Evolutionary conservation across 2,329 filamentous ascomycete species (phyloP), one percentile per base, ranked within the genome.

Genomic region (Aspergillus awamori): DNA sequence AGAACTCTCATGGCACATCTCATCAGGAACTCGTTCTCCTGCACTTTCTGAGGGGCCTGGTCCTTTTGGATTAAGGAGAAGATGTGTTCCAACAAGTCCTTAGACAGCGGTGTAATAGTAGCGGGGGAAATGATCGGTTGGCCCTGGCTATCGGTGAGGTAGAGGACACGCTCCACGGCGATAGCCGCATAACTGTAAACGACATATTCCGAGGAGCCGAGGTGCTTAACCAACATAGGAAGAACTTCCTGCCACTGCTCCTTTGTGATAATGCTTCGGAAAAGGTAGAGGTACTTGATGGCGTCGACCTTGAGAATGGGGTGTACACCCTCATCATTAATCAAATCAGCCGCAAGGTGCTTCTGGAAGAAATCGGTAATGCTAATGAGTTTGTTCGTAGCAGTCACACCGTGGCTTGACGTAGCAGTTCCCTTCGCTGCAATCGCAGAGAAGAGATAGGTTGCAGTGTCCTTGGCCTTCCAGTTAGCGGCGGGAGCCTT

Each of bases 11-110:
- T 99, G 59, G 97, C 92, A 71, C 95, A 99, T 70, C 93, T 91
- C 93, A 99, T 98, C 72, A 99, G 77, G 76, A 98, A 99, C 74
- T 99, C 95, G 73, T 99, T 99, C 78, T 99, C 95, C 74, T 99
- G 95, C 63, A 99, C 88, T 82, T 98, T 99, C 66, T 94, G 87
- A 1, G 96, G 90, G 10, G 90, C 89, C 4, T 84, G 83, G 69
- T 97, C 90, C 73, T 90, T 92, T 73, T 96, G 91, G 66, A 99
- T 92, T 56, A 99, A 84, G 65, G 89, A 89, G 83, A 99, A 98
- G 11, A 99, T 83, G 72, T 98, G 94, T 57, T 92, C 85, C 20
- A 98, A 82, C 2, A 99, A 85, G 68, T 96, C 92, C 75, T 93
- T 93, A 24, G 94, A 87, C 63, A 95, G 87, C 0, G 90, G 89